These are phyloP conservation scores for Elsinoe batatas DNA, from an alignment of 2,329 filamentous ascomycete genomes.

Conservation along the genomic window DNA sequence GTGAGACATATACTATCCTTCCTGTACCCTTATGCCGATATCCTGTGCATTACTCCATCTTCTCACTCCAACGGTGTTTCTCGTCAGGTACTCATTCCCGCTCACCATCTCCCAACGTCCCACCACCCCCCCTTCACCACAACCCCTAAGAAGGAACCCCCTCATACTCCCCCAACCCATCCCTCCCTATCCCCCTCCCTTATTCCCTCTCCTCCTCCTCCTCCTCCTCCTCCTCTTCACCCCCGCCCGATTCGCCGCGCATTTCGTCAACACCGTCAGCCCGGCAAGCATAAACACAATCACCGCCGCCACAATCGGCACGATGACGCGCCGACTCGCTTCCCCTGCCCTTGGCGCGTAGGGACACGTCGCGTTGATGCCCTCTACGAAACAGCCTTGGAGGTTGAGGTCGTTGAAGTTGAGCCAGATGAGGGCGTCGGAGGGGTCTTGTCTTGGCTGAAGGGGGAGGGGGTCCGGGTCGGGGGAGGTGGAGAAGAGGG, in stretches of 20 bases:
- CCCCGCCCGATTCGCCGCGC: constrained; percentile 50
- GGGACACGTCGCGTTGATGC: constrained; percentile 48
- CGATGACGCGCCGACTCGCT: constrained; percentile 42
- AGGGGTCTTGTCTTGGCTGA: constrained; percentile 17
- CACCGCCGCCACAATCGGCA: constrained; percentile 53
- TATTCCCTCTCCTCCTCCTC: constrained; percentile 38
- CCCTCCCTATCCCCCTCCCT: constrained; percentile 52
- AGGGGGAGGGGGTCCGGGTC: neutral
- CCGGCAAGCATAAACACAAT: constrained; percentile 53
- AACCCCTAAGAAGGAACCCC: constrained; percentile 44
- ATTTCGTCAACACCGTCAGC: constrained; percentile 54
- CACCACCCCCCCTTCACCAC: neutral
- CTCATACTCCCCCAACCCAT: constrained; percentile 59
- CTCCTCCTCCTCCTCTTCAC: constrained; percentile 43
- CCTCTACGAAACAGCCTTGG: constrained; percentile 51
- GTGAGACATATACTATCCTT: too few relatives aligned
- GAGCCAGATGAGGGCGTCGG: constrained; percentile 41
- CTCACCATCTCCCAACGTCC: too few relatives aligned
- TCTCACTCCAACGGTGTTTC: too few relatives aligned
- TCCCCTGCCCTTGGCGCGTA: constrained; percentile 38
- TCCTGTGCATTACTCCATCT: too few relatives aligned
- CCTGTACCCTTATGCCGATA: too few relatives aligned
- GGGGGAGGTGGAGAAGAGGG: constrained; percentile 16
- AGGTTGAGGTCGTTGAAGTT: constrained; percentile 52
- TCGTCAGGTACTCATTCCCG: too few relatives aligned